Percentiles rank a stretch among this genome's conserved stretches.
Evolutionary conservation across 441 rosid species (phyloP).

Genomic region (Corymbia citriodora): DNA sequence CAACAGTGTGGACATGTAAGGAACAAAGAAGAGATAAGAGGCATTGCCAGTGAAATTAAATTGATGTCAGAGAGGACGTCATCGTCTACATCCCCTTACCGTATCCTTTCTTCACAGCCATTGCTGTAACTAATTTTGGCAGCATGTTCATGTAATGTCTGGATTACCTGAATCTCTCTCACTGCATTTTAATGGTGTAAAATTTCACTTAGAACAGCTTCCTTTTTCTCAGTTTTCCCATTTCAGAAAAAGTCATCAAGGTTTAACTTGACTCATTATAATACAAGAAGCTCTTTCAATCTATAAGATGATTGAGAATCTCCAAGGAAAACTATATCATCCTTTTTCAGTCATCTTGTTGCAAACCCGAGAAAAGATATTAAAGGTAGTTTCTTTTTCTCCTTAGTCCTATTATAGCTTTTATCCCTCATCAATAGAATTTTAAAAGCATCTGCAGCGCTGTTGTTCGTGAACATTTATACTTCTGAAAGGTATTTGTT

Average conservation of each 20-base stretch:
- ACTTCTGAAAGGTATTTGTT: neutral
- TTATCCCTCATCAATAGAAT: neutral
- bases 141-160: neutral
- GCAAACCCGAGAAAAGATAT: slow-evolving; percentile 76
- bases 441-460: neutral
- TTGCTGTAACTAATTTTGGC: neutral
- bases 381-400: slow-evolving; percentile 46
- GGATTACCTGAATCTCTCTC: neutral
- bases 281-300: slow-evolving; percentile 37
- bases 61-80: slow-evolving; percentile 33
- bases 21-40: slow-evolving; percentile 62
- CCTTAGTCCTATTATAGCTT: neutral
- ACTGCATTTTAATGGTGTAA: neutral
- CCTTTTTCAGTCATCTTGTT: slow-evolving; percentile 64
- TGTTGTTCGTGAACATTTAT: neutral
- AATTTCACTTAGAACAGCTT: neutral
- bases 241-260: neutral
- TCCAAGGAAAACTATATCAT: slow-evolving; percentile 67
- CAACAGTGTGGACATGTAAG: slow-evolving; percentile 67
- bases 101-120: slow-evolving; percentile 34
- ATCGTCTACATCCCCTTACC: slow-evolving; percentile 28
- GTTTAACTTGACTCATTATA: slow-evolving; percentile 32
- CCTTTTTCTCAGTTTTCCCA: neutral
- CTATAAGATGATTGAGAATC: slow-evolving; percentile 55
- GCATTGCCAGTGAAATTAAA: slow-evolving; percentile 43